phyloP scores from a whole-genome alignment of 2,329 filamentous ascomycete genomes.

The Colletotrichum shisoi region DNA sequence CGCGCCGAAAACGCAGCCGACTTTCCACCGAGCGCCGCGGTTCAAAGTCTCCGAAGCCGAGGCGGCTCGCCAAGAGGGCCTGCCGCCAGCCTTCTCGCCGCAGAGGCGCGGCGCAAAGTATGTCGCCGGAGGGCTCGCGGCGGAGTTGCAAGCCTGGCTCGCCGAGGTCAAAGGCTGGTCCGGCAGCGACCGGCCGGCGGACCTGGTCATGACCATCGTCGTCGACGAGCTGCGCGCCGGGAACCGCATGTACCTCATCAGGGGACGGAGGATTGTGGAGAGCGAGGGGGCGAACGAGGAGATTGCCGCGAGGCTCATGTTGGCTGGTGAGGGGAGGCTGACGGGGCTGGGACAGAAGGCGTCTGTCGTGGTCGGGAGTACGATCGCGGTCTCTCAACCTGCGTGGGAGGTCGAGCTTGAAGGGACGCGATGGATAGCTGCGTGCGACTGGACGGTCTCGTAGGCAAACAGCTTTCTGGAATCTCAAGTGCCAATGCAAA shows the following conservation, averaged over 20 bases:
- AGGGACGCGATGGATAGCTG: constrained; percentile 49
- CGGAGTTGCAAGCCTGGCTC: constrained; percentile 53
- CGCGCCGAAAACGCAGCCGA: constrained; percentile 47
- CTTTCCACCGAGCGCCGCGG: constrained; percentile 51
- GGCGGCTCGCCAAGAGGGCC: constrained; percentile 39
- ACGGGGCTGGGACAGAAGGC: constrained; percentile 48
- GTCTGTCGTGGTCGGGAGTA: constrained; percentile 44
- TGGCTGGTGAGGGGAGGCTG: constrained; percentile 51
- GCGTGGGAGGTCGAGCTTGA: constrained; percentile 52
- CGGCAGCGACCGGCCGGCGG: constrained; percentile 26
- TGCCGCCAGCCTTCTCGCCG: constrained; percentile 48
- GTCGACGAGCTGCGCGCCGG: constrained; percentile 48
- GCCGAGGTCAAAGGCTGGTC: constrained; percentile 52
- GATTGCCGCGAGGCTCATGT: constrained; percentile 43
- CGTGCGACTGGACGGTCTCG: constrained; percentile 49
- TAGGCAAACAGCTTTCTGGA: background rate
- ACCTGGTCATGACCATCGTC: constrained; percentile 42
- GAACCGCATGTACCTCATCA: constrained; percentile 49
- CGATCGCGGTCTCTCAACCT: constrained; percentile 49
- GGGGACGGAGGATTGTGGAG: constrained; percentile 38
- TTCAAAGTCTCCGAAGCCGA: constrained; percentile 49
- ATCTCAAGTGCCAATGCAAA: background rate
- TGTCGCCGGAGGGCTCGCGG: constrained; percentile 50
- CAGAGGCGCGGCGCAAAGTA: constrained; percentile 49
- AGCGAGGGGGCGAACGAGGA: constrained; percentile 11